Percentiles rank a stretch among this genome's conserved stretches.
Evolutionary conservation across 495 filamentous ascomycete species (phyloP).

Genomic region (Hyaloscypha hepaticicola): DNA sequence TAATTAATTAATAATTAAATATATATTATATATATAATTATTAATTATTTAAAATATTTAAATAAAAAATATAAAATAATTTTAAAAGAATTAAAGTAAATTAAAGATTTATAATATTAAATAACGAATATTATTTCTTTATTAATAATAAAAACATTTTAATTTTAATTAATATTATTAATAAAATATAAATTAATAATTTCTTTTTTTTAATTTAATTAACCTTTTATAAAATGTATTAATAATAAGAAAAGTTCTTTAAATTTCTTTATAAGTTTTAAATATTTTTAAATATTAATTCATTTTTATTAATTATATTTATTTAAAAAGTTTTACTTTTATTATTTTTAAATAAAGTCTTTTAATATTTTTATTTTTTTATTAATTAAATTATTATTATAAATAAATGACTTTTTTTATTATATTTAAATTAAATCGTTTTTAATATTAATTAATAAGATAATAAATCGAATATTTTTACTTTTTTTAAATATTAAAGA

Average conservation of each 20-base stretch:
- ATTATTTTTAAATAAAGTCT: neutral
- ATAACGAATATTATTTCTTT: neutral
- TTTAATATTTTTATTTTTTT: constrained; percentile 12
- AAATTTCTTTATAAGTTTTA: neutral
- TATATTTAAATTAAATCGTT: constrained; percentile 7
- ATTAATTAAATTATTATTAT: neutral
- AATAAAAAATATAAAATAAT: neutral
- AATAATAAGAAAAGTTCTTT: neutral
- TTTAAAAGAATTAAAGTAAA: neutral
- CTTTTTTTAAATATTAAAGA: constrained; percentile 11
- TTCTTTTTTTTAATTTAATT: neutral
- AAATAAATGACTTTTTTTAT: neutral
- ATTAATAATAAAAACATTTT: neutral
- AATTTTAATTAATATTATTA: neutral
- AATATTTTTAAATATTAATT: neutral
- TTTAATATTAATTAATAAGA: constrained; percentile 2
- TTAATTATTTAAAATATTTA: neutral
- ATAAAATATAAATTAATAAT: neutral
- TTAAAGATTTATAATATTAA: neutral
- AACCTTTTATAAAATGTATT: neutral
- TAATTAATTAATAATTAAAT: too few relatives aligned
- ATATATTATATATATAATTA: neutral
- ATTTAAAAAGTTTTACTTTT: constrained; percentile 3
- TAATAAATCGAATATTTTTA: constrained; percentile 3
- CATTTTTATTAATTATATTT: constrained; percentile 10